Evolutionary conservation across 352 stramenopile genomes (phyloP), one percentile per base, ranked within the genome.

Genomic region (Phytophthora hibernalis): DNA sequence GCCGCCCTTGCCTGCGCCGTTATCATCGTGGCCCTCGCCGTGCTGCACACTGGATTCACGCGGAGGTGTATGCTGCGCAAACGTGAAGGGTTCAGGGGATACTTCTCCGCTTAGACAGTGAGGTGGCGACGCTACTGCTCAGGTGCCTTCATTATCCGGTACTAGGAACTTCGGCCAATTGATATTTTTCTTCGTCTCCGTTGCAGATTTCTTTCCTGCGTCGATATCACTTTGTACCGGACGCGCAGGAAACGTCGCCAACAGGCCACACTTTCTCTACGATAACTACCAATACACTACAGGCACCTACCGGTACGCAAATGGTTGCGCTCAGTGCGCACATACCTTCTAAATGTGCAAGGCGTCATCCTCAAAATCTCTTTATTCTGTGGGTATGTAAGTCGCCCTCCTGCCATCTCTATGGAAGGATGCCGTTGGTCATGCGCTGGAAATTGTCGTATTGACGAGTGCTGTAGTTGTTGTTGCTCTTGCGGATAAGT

Each of bases 371-470:
- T 21, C 16, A 12, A 48, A 12, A 13, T 26, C 20, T 24, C 16
- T 42, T 42, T 42, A 12, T 33, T 33, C 28, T 28, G 24, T 28
- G 37, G 37, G 18, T 26, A 13, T 48, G 33, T 40, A 10, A 8
- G 40, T 24, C 22, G n/a, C 38, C 9, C 9, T 45, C 12, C 28
- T 48, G 18, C 42, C 42, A 26, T 48, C 42, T 18, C 47, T 91
- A 97, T 9, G 90, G 79, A 58, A 97, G 67, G 65, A 98, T 98
- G 33, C 93, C 93, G 66, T 98, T 98, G 21, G 93, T 97, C 77
- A 97, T 95, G 68, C 90, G 92, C 84, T 98, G 93, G 74, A 97
- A 98, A 62, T 96, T 95, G 79, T 98, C 93, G 77, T 98, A 98
- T 70, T 97, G 92, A 20, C 87, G 82, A 40, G 92, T 97, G 68